Percentiles rank a stretch among this genome's conserved stretches.
Conservation (phyloP, 768 basidiomycete species). For the Daedaleopsis nitida region DNA sequence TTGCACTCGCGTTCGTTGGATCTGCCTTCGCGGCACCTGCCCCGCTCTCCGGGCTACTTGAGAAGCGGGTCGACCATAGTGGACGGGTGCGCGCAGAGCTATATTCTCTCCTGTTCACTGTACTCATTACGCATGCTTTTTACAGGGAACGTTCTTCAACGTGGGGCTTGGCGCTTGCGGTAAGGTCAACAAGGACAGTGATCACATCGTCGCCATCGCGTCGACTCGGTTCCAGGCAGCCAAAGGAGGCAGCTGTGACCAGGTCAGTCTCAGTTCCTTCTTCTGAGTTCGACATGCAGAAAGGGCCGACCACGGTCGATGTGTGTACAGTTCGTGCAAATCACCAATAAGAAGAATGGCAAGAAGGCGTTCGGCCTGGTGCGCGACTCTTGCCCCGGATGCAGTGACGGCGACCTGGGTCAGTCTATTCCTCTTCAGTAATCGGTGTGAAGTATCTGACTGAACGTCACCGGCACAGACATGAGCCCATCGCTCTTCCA, state of each 20-base stretch:
- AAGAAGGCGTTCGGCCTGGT: conserved; percentile 49
- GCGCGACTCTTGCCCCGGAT: conserved; percentile 59
- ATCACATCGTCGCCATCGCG: conserved; percentile 64
- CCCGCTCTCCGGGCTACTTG: conserved; percentile 44
- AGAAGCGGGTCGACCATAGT: conserved; percentile 50
- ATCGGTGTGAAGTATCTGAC: background rate
- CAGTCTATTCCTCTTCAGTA: conserved; percentile 19
- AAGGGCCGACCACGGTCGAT: background rate
- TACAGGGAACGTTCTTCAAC: conserved; percentile 68
- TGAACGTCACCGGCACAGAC: conserved; percentile 41
- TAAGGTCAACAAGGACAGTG: conserved; percentile 43
- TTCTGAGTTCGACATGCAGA: background rate
- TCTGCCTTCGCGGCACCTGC: conserved; percentile 44
- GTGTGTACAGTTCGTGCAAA: conserved; percentile 50
- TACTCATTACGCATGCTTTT: background rate
- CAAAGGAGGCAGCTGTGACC: conserved; percentile 55
- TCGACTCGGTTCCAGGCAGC: conserved; percentile 45
- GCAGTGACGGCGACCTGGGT: conserved; percentile 58
- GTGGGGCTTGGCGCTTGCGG: conserved; percentile 67
- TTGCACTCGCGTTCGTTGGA: conserved; percentile 39
- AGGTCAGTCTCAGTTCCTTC: conserved; percentile 42
- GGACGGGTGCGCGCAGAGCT: conserved; percentile 47
- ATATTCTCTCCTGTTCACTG: background rate
- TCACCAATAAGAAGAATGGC: conserved; percentile 58
- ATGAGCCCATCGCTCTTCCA: conserved; percentile 65